A percentile compares a stretch with the other conserved stretches of the same genome.
Conservation (phyloP, 2,329 filamentous ascomycete genomes). For the Trichothecium sympodiale region DNA sequence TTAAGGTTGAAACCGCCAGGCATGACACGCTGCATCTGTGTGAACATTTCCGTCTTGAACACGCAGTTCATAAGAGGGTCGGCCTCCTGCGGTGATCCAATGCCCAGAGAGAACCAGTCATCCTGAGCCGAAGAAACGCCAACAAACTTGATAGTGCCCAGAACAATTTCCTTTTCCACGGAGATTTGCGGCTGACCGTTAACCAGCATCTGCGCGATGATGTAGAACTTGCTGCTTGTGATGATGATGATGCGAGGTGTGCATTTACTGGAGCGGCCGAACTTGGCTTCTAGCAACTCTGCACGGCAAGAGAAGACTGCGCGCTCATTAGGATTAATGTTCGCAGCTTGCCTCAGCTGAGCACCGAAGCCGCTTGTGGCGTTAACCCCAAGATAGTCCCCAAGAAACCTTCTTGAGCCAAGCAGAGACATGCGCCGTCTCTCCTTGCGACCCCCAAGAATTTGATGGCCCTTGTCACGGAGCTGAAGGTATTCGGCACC, state of each 20-base stretch:
- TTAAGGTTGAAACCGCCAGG: slow-evolving; percentile 72
- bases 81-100: slow-evolving; percentile 81
- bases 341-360: slow-evolving; percentile 64
- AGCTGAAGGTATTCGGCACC: slow-evolving; percentile 83
- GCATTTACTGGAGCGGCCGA: slow-evolving; percentile 90
- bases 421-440: slow-evolving; percentile 82
- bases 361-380: slow-evolving; percentile 71
- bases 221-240: slow-evolving; percentile 77
- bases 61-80: slow-evolving; percentile 91
- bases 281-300: slow-evolving; percentile 85
- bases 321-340: slow-evolving; percentile 60
- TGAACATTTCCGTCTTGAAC: slow-evolving; percentile 95
- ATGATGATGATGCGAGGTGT: slow-evolving; percentile 77
- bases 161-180: slow-evolving; percentile 68
- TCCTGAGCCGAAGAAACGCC: slow-evolving; percentile 73
- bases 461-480: slow-evolving; percentile 73
- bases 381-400: slow-evolving; percentile 86
- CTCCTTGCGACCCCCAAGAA: slow-evolving; percentile 81
- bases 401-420: slow-evolving; percentile 83
- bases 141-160: slow-evolving; percentile 83
- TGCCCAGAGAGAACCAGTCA: slow-evolving; percentile 91
- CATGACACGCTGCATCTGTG: slow-evolving; percentile 73
- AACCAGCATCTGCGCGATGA: slow-evolving; percentile 73
- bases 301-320: slow-evolving; percentile 84
- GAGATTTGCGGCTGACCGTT: slow-evolving; percentile 74